A percentile compares a stretch with the other conserved stretches of the same genome.
Conservation (phyloP, 2,329 filamentous ascomycete genomes). For the Trichothecium sympodiale region DNA sequence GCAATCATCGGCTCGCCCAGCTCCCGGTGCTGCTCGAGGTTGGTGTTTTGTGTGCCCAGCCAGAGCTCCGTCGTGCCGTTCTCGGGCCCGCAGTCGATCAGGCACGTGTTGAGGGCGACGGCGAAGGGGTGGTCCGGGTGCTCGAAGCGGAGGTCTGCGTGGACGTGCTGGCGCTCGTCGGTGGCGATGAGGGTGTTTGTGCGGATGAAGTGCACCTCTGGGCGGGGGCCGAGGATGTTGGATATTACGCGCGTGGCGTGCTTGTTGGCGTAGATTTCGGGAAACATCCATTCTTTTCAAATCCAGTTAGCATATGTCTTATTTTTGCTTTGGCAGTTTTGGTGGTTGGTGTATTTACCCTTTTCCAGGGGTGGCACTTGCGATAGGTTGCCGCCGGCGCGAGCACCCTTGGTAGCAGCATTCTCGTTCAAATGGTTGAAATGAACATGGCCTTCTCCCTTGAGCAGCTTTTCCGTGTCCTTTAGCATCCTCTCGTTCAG, state of each 20-base stretch:
- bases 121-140: slow-evolving; percentile 6
- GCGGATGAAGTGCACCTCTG: slow-evolving; percentile 13
- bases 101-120: slow-evolving; percentile 5
- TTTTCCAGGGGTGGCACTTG: slow-evolving; percentile 12
- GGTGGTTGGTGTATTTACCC: no score
- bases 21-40: slow-evolving; percentile 3
- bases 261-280: slow-evolving; percentile 18
- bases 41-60: slow-evolving; percentile 7
- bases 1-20: slow-evolving; percentile 6
- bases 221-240: slow-evolving; percentile 11
- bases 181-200: slow-evolving; percentile 10
- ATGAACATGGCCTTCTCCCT: slow-evolving; percentile 9
- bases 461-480: slow-evolving; percentile 11
- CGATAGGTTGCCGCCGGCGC: slow-evolving; percentile 12
- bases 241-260: slow-evolving; percentile 10
- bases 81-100: slow-evolving; percentile 6
- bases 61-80: slow-evolving; percentile 11
- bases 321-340: no score
- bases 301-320: background rate
- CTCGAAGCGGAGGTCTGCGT: slow-evolving; percentile 6
- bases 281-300: slow-evolving; percentile 11
- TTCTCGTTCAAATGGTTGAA: slow-evolving; percentile 10
- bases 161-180: slow-evolving; percentile 5
- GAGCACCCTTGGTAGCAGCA: slow-evolving; percentile 9
- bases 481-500: slow-evolving; percentile 13